Evolutionary conservation across 345 rosid species (phyloP).

Genomic region (Mercurialis annua): DNA sequence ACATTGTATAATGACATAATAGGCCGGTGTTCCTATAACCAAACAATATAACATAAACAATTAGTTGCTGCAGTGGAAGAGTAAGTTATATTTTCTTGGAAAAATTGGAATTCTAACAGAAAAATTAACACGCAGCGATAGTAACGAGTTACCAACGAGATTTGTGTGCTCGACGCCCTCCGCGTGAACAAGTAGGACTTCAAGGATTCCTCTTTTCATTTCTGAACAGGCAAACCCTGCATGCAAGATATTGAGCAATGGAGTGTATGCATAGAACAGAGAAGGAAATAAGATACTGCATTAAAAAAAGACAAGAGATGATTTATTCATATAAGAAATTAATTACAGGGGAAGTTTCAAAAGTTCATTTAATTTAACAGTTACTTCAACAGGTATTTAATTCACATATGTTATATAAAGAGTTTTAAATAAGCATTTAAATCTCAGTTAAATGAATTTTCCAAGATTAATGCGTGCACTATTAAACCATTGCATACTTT

Average conservation of each 20-base stretch:
- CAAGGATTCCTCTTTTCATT: conserved; percentile 63
- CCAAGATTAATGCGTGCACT: not conserved
- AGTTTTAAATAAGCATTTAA: not conserved
- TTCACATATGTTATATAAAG: not conserved
- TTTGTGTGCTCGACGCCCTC: conserved; percentile 69
- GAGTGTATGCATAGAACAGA: not conserved
- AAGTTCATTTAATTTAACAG: conserved; percentile 1
- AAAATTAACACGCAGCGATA: not conserved
- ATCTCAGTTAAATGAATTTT: not conserved
- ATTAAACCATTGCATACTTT: not conserved
- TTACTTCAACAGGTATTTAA: not conserved
- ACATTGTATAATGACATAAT: conserved; percentile 57
- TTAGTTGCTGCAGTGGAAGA: not conserved
- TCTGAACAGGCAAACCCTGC: not conserved
- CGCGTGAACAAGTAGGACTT: conserved; percentile 78
- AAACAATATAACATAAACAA: conserved; percentile 5
- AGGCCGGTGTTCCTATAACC: conserved; percentile 54
- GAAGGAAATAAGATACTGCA: not conserved
- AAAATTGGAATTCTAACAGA: not conserved
- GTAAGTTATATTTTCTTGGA: not conserved
- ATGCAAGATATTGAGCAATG: not conserved
- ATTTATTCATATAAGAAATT: not conserved
- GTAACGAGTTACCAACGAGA: conserved; percentile 46
- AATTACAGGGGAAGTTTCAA: conserved; percentile 7
- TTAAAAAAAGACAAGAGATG: not conserved